Conservation (phyloP, 2,329 filamentous ascomycete genomes). For the Colletotrichum graminicola region DNA sequence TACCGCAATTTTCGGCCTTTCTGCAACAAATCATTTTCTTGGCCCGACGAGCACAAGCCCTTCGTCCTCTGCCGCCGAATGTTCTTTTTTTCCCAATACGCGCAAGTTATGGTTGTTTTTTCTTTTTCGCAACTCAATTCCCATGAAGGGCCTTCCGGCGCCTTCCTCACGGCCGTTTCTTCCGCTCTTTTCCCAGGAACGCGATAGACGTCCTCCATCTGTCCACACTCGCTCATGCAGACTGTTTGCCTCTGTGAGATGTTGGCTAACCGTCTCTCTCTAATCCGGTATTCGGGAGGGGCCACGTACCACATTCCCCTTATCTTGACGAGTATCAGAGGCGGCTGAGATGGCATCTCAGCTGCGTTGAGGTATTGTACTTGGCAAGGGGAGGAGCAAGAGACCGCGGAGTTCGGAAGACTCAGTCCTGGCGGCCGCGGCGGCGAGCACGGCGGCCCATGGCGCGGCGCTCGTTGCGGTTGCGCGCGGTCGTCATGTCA, state of each 20-base stretch:
- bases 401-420: neutral
- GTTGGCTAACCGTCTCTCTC: neutral
- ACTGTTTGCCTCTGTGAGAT: neutral
- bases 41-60: neutral
- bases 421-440: slow-evolving; percentile 4
- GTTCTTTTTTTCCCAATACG: neutral
- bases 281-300: neutral
- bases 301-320: neutral
- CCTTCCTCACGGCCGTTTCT: neutral
- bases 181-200: too few relatives aligned
- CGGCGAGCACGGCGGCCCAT: neutral
- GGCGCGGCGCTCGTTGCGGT: slow-evolving; percentile 7
- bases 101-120: neutral
- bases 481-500: slow-evolving; percentile 5
- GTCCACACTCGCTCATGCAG: neutral
- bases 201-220: neutral
- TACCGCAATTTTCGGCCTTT: neutral
- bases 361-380: too few relatives aligned
- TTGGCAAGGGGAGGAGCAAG: neutral
- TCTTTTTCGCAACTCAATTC: neutral
- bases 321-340: neutral
- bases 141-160: neutral
- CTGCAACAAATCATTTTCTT: neutral
- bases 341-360: neutral
- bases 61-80: neutral